Evolutionary conservation across 768 basidiomycete species (phyloP), one percentile per base, ranked within the genome.

Genomic region (Lepiota venenata): DNA sequence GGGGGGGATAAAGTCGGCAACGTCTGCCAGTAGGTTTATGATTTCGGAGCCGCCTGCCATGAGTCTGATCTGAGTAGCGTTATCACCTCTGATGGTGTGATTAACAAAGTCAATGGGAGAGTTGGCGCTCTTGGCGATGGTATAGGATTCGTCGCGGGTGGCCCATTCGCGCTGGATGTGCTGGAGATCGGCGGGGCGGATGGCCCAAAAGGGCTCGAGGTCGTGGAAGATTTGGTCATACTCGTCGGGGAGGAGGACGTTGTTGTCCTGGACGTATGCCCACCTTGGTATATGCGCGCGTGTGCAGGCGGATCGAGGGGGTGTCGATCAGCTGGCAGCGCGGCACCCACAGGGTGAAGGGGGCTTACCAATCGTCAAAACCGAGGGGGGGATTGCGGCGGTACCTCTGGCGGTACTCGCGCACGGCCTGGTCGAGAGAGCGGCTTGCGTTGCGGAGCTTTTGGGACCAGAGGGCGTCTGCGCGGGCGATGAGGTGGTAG

Each of bases 181-280:
- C 37, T 67, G 71, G 27, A 78, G 58, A 35, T 74, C 74, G 5
- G 45, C 50, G 6, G 76, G 75, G 27, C 69, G 60, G 58, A 94
- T 73, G 1, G 80, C 74, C 84, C 87, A 93, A 67, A 88, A 96
- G 0, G 90, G 91, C 46, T 82, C 82, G 16, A 97, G 71, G 67
- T 96, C 93, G 45, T 76, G 70, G 49, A 78, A 64, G 25, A 94
- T 81, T 43, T 77, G 76, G 62, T 89, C 89, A 63, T 91, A 95
- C 63, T 95, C 93, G 67, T 96, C 93, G 15, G 88, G 78, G 40
- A 94, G 81, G 60, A 82, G 80, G 27, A 91, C 83, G 7, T 80
- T 69, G 66, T 92, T 78, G 43, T 79, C 73, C 61, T 78, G 70
- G 21, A 84, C 86, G 64, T 75, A 77, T 3, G 53, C 56, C 77